Conservation (phyloP, 345 rosid species). For the Odontarrhena argentea region DNA sequence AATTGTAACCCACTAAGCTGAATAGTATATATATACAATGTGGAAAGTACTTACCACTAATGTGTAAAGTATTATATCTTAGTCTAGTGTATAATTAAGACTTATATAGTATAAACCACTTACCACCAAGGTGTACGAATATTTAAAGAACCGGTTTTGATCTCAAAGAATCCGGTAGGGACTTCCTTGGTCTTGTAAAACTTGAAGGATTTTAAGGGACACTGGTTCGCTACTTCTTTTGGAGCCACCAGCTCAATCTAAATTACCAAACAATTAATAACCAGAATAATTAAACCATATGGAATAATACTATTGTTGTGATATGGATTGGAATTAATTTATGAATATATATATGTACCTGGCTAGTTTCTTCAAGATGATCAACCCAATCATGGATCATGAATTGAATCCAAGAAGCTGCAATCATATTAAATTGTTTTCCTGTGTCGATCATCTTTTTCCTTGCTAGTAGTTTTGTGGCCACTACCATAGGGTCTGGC, state of each 20-base stretch:
- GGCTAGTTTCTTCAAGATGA: constrained; percentile 60
- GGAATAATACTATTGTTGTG: neutral
- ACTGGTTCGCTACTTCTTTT: constrained; percentile 44
- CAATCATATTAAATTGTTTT: constrained; percentile 68
- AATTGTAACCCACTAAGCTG: too few species aligned
- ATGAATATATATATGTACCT: constrained; percentile 37
- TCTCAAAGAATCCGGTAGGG: constrained; percentile 49
- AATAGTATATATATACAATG: too few species aligned
- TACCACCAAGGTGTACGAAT: constrained; percentile 69
- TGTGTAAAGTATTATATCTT: too few species aligned
- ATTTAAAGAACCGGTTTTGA: constrained; percentile 51
- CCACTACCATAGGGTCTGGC: constrained; percentile 58
- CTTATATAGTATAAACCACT: neutral
- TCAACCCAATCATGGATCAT: constrained; percentile 79
- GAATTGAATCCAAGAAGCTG: constrained; percentile 67
- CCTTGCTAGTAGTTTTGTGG: constrained; percentile 52
- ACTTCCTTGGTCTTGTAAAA: constrained; percentile 55
- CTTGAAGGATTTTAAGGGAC: constrained; percentile 58
- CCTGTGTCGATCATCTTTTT: constrained; percentile 50
- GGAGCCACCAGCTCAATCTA: constrained; percentile 62
- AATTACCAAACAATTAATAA: neutral
- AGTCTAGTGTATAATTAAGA: too few species aligned
- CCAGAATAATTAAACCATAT: neutral
- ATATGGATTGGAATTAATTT: neutral
- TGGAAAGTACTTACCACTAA: too few species aligned